A percentile compares a stretch with the other conserved stretches of the same genome.
phyloP scores from a whole-genome alignment of 345 rosid genomes.

The Hypericum androsaemum region DNA sequence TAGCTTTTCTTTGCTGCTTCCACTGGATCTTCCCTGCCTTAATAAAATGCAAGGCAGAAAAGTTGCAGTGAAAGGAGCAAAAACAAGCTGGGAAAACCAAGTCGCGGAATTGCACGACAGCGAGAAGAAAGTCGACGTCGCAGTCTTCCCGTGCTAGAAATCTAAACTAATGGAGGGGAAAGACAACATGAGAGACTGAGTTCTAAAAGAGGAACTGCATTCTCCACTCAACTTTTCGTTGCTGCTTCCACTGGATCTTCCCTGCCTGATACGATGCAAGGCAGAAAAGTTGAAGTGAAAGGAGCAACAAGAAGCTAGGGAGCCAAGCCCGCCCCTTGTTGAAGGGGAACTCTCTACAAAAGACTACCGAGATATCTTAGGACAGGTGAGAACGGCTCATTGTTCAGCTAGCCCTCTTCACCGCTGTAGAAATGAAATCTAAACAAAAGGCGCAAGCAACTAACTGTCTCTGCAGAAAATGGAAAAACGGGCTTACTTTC shows the following conservation, averaged over 20 bases:
- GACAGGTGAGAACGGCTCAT: background rate
- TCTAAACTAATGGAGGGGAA: too few relatives aligned
- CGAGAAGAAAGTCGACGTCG: too few relatives aligned
- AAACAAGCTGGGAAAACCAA: slow-evolving; percentile 49
- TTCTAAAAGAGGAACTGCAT: too few relatives aligned
- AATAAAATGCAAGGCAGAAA: slow-evolving; percentile 32
- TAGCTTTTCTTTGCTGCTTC: slow-evolving; percentile 99
- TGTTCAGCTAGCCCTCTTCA: slow-evolving; percentile 10
- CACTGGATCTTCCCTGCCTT: slow-evolving; percentile 64
- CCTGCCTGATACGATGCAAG: slow-evolving; percentile 28
- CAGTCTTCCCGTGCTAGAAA: too few relatives aligned
- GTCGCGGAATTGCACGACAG: too few relatives aligned
- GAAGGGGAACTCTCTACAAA: background rate
- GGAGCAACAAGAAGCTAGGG: slow-evolving; percentile 92
- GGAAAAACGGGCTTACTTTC: background rate
- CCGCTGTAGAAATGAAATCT: background rate
- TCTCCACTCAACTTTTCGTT: slow-evolving; percentile 81
- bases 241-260: slow-evolving; percentile 94
- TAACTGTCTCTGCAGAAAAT: slow-evolving; percentile 7
- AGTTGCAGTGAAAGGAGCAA: slow-evolving; percentile 83
- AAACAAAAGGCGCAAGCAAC: background rate
- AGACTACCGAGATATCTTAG: background rate
- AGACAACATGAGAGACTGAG: too few relatives aligned
- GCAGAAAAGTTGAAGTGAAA: slow-evolving; percentile 66
- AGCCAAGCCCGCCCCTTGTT: slow-evolving; percentile 20